Percentiles rank a stretch among this genome's conserved stretches.
Evolutionary conservation across 2,329 filamentous ascomycete species (phyloP).

Genomic region (Phoma herbarum): DNA sequence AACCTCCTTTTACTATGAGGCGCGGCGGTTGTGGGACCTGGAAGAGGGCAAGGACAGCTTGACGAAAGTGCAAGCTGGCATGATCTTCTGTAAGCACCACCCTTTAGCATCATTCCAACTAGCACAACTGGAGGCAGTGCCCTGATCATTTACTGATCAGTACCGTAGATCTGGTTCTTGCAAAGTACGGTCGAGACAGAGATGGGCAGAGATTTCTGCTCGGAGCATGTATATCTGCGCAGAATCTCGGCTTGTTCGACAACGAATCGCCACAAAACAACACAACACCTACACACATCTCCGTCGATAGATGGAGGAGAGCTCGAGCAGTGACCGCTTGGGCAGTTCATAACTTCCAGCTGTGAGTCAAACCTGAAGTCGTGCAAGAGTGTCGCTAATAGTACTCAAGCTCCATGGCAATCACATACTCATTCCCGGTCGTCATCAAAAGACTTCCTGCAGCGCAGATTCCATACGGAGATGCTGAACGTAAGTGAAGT

Average conservation of each 20-base stretch:
- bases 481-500: slow-evolving; percentile 31
- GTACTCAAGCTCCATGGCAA: slow-evolving; percentile 36
- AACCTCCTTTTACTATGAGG: slow-evolving; percentile 43
- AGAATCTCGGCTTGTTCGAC: slow-evolving; percentile 37
- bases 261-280: slow-evolving; percentile 14
- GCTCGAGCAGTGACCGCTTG: slow-evolving; percentile 41
- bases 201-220: slow-evolving; percentile 38
- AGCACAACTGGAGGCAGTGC: too few relatives aligned
- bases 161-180: slow-evolving; percentile 34
- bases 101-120: background rate
- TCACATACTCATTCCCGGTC: slow-evolving; percentile 35
- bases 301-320: slow-evolving; percentile 32
- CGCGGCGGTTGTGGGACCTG: slow-evolving; percentile 39
- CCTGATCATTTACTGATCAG: background rate
- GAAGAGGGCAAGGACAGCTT: slow-evolving; percentile 35
- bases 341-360: slow-evolving; percentile 45
- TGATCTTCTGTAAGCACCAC: slow-evolving; percentile 35
- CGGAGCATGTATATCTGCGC: slow-evolving; percentile 39
- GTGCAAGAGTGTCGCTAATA: slow-evolving; percentile 10
- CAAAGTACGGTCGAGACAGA: slow-evolving; percentile 45
- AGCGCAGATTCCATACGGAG: slow-evolving; percentile 36
- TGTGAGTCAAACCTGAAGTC: slow-evolving; percentile 27
- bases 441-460: slow-evolving; percentile 35
- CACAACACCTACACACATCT: slow-evolving; percentile 24
- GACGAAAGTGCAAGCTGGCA: slow-evolving; percentile 38